Evolutionary conservation across 106 monocot species (phyloP).

Genomic region (Apostasia shenzhenica): DNA sequence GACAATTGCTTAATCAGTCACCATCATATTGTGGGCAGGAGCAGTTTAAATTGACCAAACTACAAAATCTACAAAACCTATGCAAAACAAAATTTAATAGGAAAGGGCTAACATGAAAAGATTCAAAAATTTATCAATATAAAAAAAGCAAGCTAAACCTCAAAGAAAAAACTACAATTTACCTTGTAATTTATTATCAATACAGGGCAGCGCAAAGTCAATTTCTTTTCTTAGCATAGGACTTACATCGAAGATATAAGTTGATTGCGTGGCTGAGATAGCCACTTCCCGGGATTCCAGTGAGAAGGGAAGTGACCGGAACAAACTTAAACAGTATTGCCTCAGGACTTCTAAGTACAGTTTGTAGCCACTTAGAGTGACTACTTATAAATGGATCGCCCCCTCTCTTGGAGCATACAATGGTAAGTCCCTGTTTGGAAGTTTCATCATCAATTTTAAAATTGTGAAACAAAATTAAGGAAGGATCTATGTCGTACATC

Average conservation of each 20-base stretch:
- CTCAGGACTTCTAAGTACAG: slow-evolving; percentile 67
- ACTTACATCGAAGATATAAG: slow-evolving; percentile 95
- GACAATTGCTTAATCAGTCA: too few species aligned
- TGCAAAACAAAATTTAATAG: too few species aligned
- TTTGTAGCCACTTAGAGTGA: slow-evolving; percentile 81
- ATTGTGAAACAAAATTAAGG: slow-evolving; percentile 4
- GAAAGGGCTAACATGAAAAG: too few species aligned
- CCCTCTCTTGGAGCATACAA: slow-evolving; percentile 86
- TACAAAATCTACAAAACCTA: too few species aligned
- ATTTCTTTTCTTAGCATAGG: background rate
- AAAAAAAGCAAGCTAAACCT: too few species aligned
- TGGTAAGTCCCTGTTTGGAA: slow-evolving; percentile 63
- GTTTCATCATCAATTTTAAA: background rate
- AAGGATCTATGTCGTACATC: slow-evolving; percentile 41
- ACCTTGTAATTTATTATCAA: too few species aligned
- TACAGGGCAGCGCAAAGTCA: too few species aligned
- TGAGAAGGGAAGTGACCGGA: slow-evolving; percentile 91
- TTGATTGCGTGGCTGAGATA: slow-evolving; percentile 99
- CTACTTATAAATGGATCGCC: slow-evolving; percentile 47
- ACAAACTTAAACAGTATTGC: slow-evolving; percentile 86
- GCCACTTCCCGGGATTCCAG: slow-evolving; percentile 83
- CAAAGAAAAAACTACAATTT: too few species aligned
- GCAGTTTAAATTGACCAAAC: too few species aligned
- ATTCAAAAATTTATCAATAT: too few species aligned
- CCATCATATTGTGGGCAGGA: too few species aligned